phyloP scores from a whole-genome alignment of 164 flowering plant species.

The Aristolochia fimbriata region DNA sequence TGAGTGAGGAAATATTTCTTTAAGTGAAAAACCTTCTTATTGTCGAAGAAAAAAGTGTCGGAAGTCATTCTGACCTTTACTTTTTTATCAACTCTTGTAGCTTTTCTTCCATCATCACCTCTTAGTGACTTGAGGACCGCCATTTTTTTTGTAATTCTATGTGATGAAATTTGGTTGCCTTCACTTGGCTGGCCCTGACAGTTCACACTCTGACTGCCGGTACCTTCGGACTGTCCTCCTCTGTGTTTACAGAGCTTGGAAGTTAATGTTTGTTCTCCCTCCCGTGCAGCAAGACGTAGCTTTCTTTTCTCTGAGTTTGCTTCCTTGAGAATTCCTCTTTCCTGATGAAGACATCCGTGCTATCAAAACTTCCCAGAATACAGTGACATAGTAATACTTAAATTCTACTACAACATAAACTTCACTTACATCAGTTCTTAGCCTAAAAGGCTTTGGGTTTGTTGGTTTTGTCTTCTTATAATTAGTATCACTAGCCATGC shows the following conservation, averaged over 20 bases:
- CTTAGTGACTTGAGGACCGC: too few species aligned
- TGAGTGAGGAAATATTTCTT: neutral
- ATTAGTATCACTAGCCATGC: constrained; percentile 28
- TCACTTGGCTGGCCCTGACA: too few species aligned
- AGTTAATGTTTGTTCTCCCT: too few species aligned
- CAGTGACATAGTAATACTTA: neutral
- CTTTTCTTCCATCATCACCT: neutral
- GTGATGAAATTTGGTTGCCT: too few species aligned
- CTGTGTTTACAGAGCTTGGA: too few species aligned
- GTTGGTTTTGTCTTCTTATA: constrained; percentile 57
- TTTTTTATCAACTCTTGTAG: neutral
- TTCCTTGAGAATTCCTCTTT: constrained; percentile 29
- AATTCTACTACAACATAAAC: neutral
- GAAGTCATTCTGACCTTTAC: neutral
- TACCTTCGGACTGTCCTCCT: too few species aligned
- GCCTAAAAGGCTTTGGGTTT: constrained; percentile 81
- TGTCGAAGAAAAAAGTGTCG: neutral
- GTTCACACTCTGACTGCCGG: too few species aligned
- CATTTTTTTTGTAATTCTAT: too few species aligned
- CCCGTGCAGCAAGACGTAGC: neutral
- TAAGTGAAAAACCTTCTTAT: neutral
- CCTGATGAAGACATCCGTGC: neutral
- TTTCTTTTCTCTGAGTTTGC: constrained; percentile 56
- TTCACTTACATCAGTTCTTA: constrained; percentile 72
- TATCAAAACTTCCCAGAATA: neutral